Base-by-base conservation (phyloP, 192 early-diverging fungal species). In the Rhizoclosmatium sp. region DNA sequence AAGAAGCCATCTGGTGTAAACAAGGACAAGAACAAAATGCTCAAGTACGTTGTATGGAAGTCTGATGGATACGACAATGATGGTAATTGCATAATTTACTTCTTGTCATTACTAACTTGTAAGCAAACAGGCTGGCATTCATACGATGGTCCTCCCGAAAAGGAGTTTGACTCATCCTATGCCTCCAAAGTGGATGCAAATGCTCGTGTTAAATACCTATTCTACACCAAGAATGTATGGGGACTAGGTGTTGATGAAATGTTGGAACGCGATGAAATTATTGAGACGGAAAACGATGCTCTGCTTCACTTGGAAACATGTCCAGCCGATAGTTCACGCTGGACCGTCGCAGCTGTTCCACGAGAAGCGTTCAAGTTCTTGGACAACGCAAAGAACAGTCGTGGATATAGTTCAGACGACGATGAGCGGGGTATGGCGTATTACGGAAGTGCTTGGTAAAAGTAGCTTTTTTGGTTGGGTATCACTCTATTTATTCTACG, bases 21-120 rank as follows among this genome's bases (percentile, higher is more conserved):
- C 21, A 64, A 64, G 61, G 40, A 64, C 21, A 64, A 64, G 21
- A 64, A 64, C 21, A 40, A n/a, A 64, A 19, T 64, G 61, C 40
- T 64, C 61, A 40, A n/a, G 9, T 64, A 64, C 40, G 61, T 64
- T n/a, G 61, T 64, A 5, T 64, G 61, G 61, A 39, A 7, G 5
- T 64, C 61, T 7, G 40, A 64, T 40, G 61, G 61, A 64, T 64
- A 64, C 21, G 61, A 64, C 40, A 40, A 64, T 7, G 61, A 64
- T 21, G 40, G 61, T 39, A 39, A 31, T 31, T 54, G 1, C 5
- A 1, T 16, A 12, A 0, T 16, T 12, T 16, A 54, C 16, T 16
- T 54, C 16, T 54, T 54, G 51, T 16, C 1, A 0, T 16, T 12
- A 54, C 51, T 31, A 0, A 31, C 31, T 64, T 64, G 51, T 12